Base-by-base conservation (phyloP, 331 rosid genomes). In the Erythrophleum ivorense region DNA sequence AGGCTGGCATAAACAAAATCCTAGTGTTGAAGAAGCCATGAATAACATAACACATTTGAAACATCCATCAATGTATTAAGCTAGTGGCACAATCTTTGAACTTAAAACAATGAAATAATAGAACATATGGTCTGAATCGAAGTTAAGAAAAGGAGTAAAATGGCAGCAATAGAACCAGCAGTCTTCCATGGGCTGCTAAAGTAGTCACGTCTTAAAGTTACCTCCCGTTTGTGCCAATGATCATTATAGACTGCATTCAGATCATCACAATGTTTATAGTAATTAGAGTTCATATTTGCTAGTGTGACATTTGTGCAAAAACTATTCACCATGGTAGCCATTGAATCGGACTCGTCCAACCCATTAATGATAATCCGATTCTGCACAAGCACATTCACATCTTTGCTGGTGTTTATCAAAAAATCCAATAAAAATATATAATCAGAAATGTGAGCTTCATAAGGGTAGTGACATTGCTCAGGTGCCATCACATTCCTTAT, bases 201-300 rank as follows among this genome's bases (percentile, higher is more conserved):
- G 71, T 78, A 85, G 69, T 85, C 81, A 8, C 76, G 80, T 50
- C 76, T 73, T 3, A 83, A 34, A 70, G 84, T 66, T 3, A 81
- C 78, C 66, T 21, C 70, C 69, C 18, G 7, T 1, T 29, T 34
- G 40, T 68, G 48, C 19, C 18, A 74, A 59, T 45, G 79, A 73
- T 75, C 52, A 45, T 8, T 9, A 45, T 45, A 45, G 49, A 45
- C 9, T 45, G 12, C 49, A 45, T 45, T 45, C 49, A 45, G 10
- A 45, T 6, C 9, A 45, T 45, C 9, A 45, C 49, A 45, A 45
- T 3, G 49, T 6, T 7, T 8, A 45, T 1, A 9, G 10, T 6
- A 45, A 45, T 45, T 7, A 45, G 11, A 3, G 49, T 7, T 45
- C 10, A 45, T 45, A 45, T 45, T 8, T 45, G 49, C 4, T 45